Evolutionary conservation across 495 filamentous ascomycete genomes (phyloP).

Genomic region (Aspergillus sclerotiicarbonarius): DNA sequence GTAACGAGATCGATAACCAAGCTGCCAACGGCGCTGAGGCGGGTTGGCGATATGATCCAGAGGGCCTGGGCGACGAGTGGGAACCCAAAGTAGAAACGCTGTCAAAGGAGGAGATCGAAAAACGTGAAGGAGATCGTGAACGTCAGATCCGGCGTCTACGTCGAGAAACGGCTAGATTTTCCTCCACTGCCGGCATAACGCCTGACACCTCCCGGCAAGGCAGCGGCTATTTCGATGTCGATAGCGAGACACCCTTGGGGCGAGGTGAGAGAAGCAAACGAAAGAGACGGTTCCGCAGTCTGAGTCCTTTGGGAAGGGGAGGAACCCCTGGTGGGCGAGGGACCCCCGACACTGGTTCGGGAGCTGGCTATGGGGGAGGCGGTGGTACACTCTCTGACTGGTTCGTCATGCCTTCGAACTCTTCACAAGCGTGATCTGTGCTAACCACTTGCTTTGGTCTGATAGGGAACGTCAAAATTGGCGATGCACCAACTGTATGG

Average conservation of each 20-base stretch:
- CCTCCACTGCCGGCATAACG: slow-evolving; percentile 73
- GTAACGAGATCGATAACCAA: slow-evolving; percentile 83
- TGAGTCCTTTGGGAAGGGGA: slow-evolving; percentile 68
- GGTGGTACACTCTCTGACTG: slow-evolving; percentile 72
- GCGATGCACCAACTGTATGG: slow-evolving; percentile 86
- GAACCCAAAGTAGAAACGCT: slow-evolving; percentile 88
- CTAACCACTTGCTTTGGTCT: slow-evolving; percentile 17
- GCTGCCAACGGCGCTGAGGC: slow-evolving; percentile 74
- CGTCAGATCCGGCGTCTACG: slow-evolving; percentile 81
- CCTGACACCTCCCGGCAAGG: slow-evolving; percentile 58
- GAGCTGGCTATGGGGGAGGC: slow-evolving; percentile 62
- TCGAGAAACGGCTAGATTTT: slow-evolving; percentile 89
- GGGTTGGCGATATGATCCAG: slow-evolving; percentile 92
- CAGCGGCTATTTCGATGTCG: slow-evolving; percentile 60
- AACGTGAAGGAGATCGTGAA: slow-evolving; percentile 92
- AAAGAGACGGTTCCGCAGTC: slow-evolving; percentile 85
- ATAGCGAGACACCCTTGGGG: slow-evolving; percentile 68
- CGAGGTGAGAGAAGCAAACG: slow-evolving; percentile 88
- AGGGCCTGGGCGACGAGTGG: slow-evolving; percentile 88
- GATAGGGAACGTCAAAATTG: slow-evolving; percentile 74
- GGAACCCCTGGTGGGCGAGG: slow-evolving; percentile 70
- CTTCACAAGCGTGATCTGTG: background rate
- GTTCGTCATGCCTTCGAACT: slow-evolving; percentile 29
- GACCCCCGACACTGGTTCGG: slow-evolving; percentile 69
- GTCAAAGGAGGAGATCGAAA: slow-evolving; percentile 96